Evolutionary conservation across 805 yeast genomes (phyloP).

Genomic region (Sporopachydermia lactativora): DNA sequence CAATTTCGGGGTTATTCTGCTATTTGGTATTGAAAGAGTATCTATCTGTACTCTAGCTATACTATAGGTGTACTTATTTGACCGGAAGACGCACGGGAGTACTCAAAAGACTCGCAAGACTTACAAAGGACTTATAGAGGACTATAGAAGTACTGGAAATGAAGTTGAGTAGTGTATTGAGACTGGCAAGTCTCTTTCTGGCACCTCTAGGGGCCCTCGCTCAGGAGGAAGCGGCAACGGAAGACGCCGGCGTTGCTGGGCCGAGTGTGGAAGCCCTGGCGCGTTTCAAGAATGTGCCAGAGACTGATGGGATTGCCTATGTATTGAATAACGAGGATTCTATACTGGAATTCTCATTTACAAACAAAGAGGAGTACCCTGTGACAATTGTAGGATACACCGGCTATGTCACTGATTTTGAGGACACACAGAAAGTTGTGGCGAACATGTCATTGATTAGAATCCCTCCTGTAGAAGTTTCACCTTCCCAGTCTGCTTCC

Average conservation of each 20-base stretch:
- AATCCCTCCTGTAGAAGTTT: not conserved
- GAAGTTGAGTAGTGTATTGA: not conserved
- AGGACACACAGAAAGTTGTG: not conserved
- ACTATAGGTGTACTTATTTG: too few relatives aligned
- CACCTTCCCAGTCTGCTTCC: not conserved
- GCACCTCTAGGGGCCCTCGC: conserved; percentile 1
- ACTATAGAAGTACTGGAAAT: too few relatives aligned
- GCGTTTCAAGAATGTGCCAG: not conserved
- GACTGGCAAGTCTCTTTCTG: not conserved
- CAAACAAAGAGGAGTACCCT: not conserved
- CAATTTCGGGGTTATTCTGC: too few relatives aligned
- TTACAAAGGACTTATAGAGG: too few relatives aligned
- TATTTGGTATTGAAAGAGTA: too few relatives aligned
- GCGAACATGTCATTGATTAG: not conserved
- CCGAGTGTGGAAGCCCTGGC: too few relatives aligned
- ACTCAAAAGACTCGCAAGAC: too few relatives aligned
- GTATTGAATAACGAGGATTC: not conserved
- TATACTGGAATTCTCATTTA: not conserved
- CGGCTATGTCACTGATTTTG: not conserved
- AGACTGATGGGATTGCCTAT: not conserved
- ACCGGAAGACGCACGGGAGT: too few relatives aligned
- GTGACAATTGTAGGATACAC: not conserved
- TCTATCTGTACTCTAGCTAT: too few relatives aligned
- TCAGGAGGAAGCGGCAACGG: not conserved
- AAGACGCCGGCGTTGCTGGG: not conserved